These are phyloP conservation scores for Brasenia schreberi DNA, from an alignment of 164 flowering plant species.

Conservation along the genomic window DNA sequence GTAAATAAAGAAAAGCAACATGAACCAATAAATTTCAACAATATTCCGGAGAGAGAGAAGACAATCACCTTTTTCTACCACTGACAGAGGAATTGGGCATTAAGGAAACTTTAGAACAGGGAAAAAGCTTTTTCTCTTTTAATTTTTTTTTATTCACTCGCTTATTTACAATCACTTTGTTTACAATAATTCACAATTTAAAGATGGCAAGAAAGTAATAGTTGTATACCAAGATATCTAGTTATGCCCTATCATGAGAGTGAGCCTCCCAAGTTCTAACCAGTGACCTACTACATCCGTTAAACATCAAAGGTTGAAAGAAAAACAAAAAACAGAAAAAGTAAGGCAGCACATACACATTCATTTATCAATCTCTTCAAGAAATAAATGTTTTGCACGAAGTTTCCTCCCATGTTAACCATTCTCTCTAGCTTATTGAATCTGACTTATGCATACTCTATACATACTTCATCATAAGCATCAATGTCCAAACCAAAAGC, in stretches of 20 bases:
- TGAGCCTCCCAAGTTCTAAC: background rate
- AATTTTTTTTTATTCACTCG: too few species aligned
- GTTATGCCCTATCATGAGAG: background rate
- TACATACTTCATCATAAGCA: conserved; percentile 66
- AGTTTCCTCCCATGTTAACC: background rate
- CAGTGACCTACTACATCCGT: background rate
- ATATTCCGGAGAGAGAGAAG: too few species aligned
- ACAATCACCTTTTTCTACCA: too few species aligned
- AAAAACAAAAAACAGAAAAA: background rate
- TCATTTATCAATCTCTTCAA: background rate
- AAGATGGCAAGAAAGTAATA: too few species aligned
- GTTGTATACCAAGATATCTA: background rate
- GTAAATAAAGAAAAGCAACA: too few species aligned
- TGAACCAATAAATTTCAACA: too few species aligned
- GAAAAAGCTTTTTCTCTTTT: too few species aligned
- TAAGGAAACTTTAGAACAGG: too few species aligned
- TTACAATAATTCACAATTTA: too few species aligned
- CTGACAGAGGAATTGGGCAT: too few species aligned
- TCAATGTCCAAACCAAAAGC: conserved; percentile 63
- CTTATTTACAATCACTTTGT: too few species aligned
- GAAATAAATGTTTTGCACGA: background rate
- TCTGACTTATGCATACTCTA: conserved; percentile 12
- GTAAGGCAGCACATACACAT: background rate
- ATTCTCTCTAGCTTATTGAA: background rate
- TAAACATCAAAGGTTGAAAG: background rate